phyloP scores from a whole-genome alignment of 495 filamentous ascomycete species.

The Gamarada debralockiae region DNA sequence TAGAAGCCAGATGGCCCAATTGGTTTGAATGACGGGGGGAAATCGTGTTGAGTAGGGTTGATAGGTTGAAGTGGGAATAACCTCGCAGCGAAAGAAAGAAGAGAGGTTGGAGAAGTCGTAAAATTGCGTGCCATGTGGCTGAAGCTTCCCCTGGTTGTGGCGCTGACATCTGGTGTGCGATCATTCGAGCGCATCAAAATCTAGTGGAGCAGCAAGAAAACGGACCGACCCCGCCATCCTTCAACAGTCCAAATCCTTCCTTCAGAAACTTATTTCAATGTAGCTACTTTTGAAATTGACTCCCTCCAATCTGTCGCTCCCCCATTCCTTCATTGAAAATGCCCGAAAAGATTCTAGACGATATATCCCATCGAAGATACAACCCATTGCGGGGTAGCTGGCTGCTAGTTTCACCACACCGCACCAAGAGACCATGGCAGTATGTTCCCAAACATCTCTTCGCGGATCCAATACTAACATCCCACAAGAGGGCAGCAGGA shows the following conservation, averaged over 20 bases:
- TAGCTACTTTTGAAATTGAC: not conserved
- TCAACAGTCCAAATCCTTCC: not conserved
- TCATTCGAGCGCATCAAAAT: too few species aligned
- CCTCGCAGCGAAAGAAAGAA: not conserved
- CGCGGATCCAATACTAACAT: not conserved
- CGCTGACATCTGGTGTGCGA: too few species aligned
- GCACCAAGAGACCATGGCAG: constrained; percentile 98
- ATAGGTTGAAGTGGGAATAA: not conserved
- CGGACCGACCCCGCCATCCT: not conserved
- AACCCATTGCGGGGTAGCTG: constrained; percentile 88
- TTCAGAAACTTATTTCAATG: not conserved
- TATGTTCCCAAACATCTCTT: constrained; percentile 45
- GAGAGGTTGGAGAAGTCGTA: not conserved
- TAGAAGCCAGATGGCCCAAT: not conserved
- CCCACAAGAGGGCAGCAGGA: constrained; percentile 80
- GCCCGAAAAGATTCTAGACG: constrained; percentile 74
- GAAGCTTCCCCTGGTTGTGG: too few species aligned
- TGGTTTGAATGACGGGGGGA: not conserved
- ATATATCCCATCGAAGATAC: constrained; percentile 93
- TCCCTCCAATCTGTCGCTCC: not conserved
- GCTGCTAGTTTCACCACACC: constrained; percentile 91
- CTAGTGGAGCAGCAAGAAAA: not conserved
- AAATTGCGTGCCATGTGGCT: not conserved
- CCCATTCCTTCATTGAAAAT: constrained; percentile 25
- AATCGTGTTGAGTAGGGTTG: too few species aligned